Conservation (phyloP, 2,329 filamentous ascomycete species). For the Fusarium staphyleae region DNA sequence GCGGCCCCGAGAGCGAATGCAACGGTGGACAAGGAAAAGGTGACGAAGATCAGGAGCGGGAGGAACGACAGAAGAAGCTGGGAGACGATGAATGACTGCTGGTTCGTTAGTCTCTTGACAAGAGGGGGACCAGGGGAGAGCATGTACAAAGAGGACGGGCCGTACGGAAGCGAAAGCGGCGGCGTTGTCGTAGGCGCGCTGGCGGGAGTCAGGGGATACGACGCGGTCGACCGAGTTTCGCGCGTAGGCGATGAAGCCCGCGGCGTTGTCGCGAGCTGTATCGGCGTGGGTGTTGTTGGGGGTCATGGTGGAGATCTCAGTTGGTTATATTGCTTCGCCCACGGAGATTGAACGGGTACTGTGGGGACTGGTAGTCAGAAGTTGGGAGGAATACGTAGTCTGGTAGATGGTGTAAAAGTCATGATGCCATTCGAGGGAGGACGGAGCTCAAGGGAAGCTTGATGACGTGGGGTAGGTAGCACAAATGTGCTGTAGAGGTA, state of each 20-base stretch:
- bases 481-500: background rate
- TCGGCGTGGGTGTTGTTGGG: conserved; percentile 28
- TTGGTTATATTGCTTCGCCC: too few relatives aligned
- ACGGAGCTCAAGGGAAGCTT: background rate
- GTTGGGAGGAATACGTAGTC: background rate
- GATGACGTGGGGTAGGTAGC: background rate
- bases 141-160: conserved; percentile 72
- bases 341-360: too few relatives aligned
- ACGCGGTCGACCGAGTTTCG: conserved; percentile 57
- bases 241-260: conserved; percentile 49
- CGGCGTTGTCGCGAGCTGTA: conserved; percentile 45
- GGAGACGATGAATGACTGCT: conserved; percentile 70
- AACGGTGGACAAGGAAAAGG: conserved; percentile 69
- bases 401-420: background rate
- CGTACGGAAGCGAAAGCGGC: conserved; percentile 66
- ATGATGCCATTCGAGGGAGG: background rate
- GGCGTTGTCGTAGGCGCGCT: conserved; percentile 60
- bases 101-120: background rate
- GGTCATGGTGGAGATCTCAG: conserved; percentile 15
- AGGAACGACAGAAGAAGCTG: conserved; percentile 71
- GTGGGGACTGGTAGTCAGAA: too few relatives aligned
- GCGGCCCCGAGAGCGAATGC: conserved; percentile 68
- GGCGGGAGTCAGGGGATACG: conserved; percentile 67
- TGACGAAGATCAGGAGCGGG: conserved; percentile 72
- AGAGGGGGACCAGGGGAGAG: background rate